Percentiles rank a stretch among this genome's conserved stretches.
Conservation (phyloP, 108 stramenopile species). For the Skeletonema marinoi region DNA sequence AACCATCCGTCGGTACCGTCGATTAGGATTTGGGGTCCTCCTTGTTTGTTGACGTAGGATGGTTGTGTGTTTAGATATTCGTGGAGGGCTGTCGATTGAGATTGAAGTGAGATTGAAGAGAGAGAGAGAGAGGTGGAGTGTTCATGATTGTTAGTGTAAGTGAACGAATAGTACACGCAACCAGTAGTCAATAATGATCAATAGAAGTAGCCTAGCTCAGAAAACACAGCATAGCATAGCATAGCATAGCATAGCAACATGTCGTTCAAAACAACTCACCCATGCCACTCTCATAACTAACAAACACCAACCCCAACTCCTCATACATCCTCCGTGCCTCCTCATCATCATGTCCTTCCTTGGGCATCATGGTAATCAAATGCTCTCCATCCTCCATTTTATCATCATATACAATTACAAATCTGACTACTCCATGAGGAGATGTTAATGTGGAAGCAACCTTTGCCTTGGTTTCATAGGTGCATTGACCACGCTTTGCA, state of each 20-base stretch:
- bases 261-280: too few relatives aligned
- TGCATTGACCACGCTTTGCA: too few relatives aligned
- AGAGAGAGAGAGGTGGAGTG: neutral
- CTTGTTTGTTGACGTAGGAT: neutral
- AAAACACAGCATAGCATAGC: too few relatives aligned
- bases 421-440: too few relatives aligned
- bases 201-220: too few relatives aligned
- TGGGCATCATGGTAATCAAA: slow-evolving; percentile 41
- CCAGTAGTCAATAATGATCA: too few relatives aligned
- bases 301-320: slow-evolving; percentile 43
- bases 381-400: slow-evolving; percentile 14
- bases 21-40: slow-evolving; percentile 40
- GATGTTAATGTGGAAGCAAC: too few relatives aligned
- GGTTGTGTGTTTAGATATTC: slow-evolving; percentile 23
- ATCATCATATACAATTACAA: too few relatives aligned
- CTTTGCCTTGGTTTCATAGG: too few relatives aligned
- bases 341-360: slow-evolving; percentile 2
- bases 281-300: slow-evolving; percentile 32
- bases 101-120: neutral
- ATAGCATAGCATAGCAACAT: too few relatives aligned
- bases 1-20: slow-evolving; percentile 32
- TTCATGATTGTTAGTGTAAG: neutral
- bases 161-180: neutral
- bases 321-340: slow-evolving; percentile 20
- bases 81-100: slow-evolving; percentile 30